Base-by-base conservation (phyloP, 2,329 filamentous ascomycete species). In the Talaromyces sp. region DNA sequence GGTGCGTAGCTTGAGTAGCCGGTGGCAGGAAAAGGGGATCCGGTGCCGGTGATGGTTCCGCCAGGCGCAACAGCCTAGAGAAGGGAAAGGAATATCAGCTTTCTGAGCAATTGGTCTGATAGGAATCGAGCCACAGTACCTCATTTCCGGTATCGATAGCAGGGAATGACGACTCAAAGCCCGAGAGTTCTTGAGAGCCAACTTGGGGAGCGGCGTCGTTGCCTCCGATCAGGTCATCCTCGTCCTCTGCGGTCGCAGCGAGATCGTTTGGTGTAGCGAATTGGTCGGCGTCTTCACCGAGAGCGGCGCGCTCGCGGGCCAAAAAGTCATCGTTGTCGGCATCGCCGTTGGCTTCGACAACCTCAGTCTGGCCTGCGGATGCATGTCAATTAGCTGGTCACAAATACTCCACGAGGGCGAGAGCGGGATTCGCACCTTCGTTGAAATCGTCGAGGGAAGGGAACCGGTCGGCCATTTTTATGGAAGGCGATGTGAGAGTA, bases 231-330 rank as follows among this genome's bases (percentile, higher is more conserved):
- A 96, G 80, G 70, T 95, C 87, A 66, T 90, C 89, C 58, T 80
- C 83, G 65, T 85, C 80, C 68, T 89, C 86, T 65, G 82, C 84
- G 58, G 83, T 80, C 73, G 80, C 80, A 75, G 69, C 71, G 56
- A 75, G 74, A 64, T 96, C 91, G 71, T 88, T 86, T 63, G 86
- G 83, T 32, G 90, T 89, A 64, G 89, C 83, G 76, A 99, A 99
- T 80, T 93, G 90, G 69, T 92, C 85, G 63, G 95, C 95, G 75
- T 98, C 95, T 65, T 96, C 95, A 66, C 95, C 95, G 8, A 99
- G 86, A 19, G 89, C 78, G 63, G 92, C 95, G 72, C 92, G 91
- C 80, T 99, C 95, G 67, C 93, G 90, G 64, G 90, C 87, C 55
- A 98, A 86, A 75, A 99, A 98, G 77, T 96, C 91, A 71, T 91